phyloP scores from a whole-genome alignment of 106 monocot species.

The Agapanthus africanus region DNA sequence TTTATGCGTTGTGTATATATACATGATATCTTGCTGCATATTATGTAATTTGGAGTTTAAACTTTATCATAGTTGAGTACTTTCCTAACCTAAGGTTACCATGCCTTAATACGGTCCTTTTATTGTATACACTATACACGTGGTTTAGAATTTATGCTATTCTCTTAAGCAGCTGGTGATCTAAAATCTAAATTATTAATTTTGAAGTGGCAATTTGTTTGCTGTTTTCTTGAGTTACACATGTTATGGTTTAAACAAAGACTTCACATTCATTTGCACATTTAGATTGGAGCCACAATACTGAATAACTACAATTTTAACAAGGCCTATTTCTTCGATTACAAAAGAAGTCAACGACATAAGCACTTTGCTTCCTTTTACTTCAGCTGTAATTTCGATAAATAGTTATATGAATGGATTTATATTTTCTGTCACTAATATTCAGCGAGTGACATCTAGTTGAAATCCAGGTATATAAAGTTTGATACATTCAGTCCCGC shows the following conservation, averaged over 20 bases:
- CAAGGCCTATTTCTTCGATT: not conserved
- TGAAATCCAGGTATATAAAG: constrained; percentile 77
- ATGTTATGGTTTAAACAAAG: not conserved
- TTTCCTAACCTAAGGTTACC: not conserved
- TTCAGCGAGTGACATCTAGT: not conserved
- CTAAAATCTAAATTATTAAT: not conserved
- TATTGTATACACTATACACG: not conserved
- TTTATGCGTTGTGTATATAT: too few species aligned
- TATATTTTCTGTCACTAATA: not conserved
- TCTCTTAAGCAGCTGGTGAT: not conserved
- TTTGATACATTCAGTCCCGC: constrained; percentile 99
- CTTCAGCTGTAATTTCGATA: not conserved
- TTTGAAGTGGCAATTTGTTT: not conserved
- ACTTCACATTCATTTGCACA: not conserved
- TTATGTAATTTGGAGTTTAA: not conserved
- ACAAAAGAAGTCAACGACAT: too few species aligned
- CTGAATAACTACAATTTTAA: not conserved
- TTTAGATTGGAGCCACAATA: not conserved
- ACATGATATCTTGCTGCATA: not conserved
- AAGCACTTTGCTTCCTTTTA: too few species aligned
- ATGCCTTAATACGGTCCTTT: not conserved
- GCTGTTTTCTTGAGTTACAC: not conserved
- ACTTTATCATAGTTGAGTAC: not conserved
- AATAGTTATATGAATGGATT: not conserved
- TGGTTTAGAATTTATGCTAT: not conserved